Conservation (phyloP, 331 rosid species). For the Quercus phellos region DNA sequence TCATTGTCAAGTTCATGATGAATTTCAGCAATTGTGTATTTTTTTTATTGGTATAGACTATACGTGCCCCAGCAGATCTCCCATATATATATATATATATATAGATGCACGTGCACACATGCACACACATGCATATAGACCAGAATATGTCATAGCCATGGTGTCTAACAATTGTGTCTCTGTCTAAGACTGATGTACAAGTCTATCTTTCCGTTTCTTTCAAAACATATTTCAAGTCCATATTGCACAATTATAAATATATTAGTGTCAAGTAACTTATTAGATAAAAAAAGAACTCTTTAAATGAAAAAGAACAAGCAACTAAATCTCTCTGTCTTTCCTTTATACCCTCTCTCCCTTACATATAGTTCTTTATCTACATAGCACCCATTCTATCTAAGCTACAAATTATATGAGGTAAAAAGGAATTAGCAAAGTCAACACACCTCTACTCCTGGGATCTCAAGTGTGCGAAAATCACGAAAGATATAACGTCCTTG, state of each 20-base stretch:
- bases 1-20: neutral
- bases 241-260: neutral
- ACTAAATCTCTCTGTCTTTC: neutral
- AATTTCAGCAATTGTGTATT: neutral
- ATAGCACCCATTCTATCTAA: neutral
- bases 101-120: neutral
- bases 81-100: neutral
- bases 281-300: neutral
- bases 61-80: neutral
- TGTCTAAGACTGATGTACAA: neutral
- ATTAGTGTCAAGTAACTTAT: neutral
- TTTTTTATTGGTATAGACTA: neutral
- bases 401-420: neutral
- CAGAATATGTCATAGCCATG: neutral
- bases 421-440: constrained; percentile 4
- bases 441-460: constrained; percentile 78
- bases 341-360: neutral
- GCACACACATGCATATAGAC: neutral
- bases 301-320: neutral
- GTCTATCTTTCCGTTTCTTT: neutral
- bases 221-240: neutral
- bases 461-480: constrained; percentile 70
- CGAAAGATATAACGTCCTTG: constrained; percentile 81
- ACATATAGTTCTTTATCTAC: neutral
- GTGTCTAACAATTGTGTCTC: neutral